Conservation (phyloP, 805 yeast genomes). For the Starmerella riodocensis region DNA sequence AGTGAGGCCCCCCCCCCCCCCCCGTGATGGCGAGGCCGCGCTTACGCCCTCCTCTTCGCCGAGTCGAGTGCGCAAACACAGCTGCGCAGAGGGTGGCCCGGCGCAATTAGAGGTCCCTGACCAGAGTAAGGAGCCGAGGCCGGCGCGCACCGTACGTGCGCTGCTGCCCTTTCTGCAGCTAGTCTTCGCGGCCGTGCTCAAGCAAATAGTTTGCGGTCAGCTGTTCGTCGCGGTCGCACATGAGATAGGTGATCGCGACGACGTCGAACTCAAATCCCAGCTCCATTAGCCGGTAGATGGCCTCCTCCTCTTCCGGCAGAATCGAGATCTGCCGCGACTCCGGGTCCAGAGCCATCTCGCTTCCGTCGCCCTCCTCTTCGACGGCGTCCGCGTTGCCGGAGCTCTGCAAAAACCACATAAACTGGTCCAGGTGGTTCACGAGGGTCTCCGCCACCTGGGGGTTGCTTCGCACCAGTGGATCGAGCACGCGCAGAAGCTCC, state of each 20-base stretch:
- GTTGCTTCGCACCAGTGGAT: constrained; percentile 63
- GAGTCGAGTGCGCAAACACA: too few species aligned
- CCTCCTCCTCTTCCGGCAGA: constrained; percentile 73
- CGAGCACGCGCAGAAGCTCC: constrained; percentile 68
- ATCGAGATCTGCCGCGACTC: constrained; percentile 32
- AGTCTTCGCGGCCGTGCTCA: constrained; percentile 29
- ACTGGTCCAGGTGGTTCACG: constrained; percentile 63
- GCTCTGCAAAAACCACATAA: constrained; percentile 57
- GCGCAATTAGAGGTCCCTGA: too few species aligned
- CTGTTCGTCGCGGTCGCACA: constrained; percentile 96
- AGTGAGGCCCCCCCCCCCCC: too few species aligned
- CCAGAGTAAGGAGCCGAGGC: too few species aligned
- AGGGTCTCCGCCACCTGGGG: constrained; percentile 61
- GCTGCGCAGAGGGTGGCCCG: too few species aligned
- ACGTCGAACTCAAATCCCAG: constrained; percentile 80
- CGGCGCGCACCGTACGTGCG: too few species aligned
- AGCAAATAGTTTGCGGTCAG: constrained; percentile 86
- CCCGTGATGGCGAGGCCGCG: too few species aligned
- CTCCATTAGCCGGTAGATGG: constrained; percentile 81
- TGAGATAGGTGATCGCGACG: constrained; percentile 88
- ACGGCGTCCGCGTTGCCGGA: constrained; percentile 24
- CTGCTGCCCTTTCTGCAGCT: too few species aligned
- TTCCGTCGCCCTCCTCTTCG: constrained; percentile 41
- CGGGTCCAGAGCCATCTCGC: constrained; percentile 15
- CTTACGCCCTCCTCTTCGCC: too few species aligned